These are phyloP conservation scores for Dioscorea dumetorum DNA, from an alignment of 106 monocot genomes.

Conservation along the genomic window DNA sequence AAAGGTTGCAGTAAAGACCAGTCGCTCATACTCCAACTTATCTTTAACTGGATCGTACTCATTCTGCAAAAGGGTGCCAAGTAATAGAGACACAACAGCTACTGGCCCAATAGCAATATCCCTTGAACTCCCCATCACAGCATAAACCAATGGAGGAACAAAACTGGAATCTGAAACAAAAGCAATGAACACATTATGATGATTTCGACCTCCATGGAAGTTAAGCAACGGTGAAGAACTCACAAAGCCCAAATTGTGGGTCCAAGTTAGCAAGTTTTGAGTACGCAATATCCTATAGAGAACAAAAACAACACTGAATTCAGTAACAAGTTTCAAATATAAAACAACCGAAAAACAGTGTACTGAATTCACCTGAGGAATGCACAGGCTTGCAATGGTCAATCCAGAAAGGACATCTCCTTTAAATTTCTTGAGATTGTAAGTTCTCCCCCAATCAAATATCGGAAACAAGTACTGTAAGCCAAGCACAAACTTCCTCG, in stretches of 20 bases:
- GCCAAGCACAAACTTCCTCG: conserved; percentile 55
- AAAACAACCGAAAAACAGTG: background rate
- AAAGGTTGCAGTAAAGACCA: conserved; percentile 64
- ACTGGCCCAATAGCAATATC: conserved; percentile 70
- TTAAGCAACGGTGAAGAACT: conserved; percentile 11
- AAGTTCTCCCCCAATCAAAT: conserved; percentile 64
- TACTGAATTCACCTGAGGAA: conserved; percentile 69
- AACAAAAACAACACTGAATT: background rate
- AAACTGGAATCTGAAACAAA: conserved; percentile 47
- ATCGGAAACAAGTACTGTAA: conserved; percentile 72
- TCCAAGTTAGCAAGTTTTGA: conserved; percentile 58
- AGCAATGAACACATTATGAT: background rate
- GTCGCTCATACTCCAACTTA: conserved; percentile 28
- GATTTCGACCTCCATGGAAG: background rate
- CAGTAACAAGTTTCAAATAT: background rate
- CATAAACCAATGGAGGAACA: conserved; percentile 59
- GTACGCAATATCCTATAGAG: conserved; percentile 56
- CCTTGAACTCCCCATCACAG: conserved; percentile 63
- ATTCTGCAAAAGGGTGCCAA: conserved; percentile 41
- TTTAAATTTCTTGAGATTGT: conserved; percentile 55
- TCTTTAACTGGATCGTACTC: conserved; percentile 42
- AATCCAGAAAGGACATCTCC: conserved; percentile 85
- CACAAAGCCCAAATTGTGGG: conserved; percentile 67
- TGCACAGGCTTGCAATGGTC: conserved; percentile 92
- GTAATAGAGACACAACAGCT: conserved; percentile 51